Evolutionary conservation across 1,284 basidiomycete species (phyloP).

Genomic region (Leccinum angustisporum): DNA sequence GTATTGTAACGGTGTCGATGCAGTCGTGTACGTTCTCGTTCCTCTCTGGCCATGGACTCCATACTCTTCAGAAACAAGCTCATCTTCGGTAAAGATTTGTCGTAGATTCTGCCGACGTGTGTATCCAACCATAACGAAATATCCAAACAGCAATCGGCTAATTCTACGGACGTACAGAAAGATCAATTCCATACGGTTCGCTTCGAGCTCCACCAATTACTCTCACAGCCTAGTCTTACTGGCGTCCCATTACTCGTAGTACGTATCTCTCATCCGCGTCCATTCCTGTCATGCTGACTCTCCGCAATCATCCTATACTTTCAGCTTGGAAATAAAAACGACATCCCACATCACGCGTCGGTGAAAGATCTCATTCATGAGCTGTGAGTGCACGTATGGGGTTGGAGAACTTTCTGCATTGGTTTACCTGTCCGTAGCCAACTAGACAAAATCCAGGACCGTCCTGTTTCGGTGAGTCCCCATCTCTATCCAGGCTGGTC

Average conservation of each 20-base stretch:
- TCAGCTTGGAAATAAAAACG: conserved; percentile 96
- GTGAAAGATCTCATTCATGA: conserved; percentile 86
- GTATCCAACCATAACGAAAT: conserved; percentile 28
- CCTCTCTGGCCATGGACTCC: not conserved
- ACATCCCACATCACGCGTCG: conserved; percentile 74
- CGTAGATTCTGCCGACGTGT: conserved; percentile 84
- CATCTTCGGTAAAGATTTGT: conserved; percentile 65
- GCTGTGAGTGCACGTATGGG: conserved; percentile 52
- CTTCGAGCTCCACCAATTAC: conserved; percentile 87
- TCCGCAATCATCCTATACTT: not conserved
- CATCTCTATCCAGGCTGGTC: not conserved
- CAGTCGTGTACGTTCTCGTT: conserved; percentile 74
- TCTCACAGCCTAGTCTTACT: conserved; percentile 69
- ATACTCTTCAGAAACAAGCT: conserved; percentile 4
- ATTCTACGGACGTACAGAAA: conserved; percentile 38
- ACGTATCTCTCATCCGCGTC: conserved; percentile 25
- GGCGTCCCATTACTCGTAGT: conserved; percentile 90
- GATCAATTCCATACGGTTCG: conserved; percentile 85
- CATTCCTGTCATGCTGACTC: not conserved
- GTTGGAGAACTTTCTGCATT: not conserved
- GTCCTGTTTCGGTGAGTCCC: conserved; percentile 78
- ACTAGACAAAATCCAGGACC: conserved; percentile 79
- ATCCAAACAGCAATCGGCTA: not conserved
- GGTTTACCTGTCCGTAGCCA: conserved; percentile 45
- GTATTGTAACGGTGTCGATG: conserved; percentile 93